Evolutionary conservation across 2,329 filamentous ascomycete genomes (phyloP).

Genomic region (Aspergillus arachidicola): DNA sequence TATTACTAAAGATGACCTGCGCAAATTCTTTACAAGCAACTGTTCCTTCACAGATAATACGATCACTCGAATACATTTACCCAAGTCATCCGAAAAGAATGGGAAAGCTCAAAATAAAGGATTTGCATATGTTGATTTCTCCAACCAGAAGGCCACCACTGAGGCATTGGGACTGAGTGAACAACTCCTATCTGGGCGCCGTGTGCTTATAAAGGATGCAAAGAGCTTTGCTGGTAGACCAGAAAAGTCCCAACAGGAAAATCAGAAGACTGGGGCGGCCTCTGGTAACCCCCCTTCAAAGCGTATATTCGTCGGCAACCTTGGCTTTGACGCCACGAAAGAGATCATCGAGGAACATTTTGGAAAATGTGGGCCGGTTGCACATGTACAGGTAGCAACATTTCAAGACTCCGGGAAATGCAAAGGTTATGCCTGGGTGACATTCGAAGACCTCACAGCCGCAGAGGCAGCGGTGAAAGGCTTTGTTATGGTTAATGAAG

Average conservation of each 20-base stretch:
- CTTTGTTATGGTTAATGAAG: constrained; percentile 66
- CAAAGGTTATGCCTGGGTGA: constrained; percentile 96
- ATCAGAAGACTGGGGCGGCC: constrained; percentile 32
- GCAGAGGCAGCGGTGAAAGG: constrained; percentile 79
- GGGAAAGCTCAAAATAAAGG: constrained; percentile 75
- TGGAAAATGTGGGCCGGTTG: constrained; percentile 78
- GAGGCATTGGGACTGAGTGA: constrained; percentile 87
- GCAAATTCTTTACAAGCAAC: constrained; percentile 76
- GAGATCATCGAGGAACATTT: constrained; percentile 82
- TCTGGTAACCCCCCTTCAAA: constrained; percentile 70
- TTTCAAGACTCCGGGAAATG: constrained; percentile 98
- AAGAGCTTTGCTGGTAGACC: constrained; percentile 90
- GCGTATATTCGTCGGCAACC: constrained; percentile 85
- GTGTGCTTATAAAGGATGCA: constrained; percentile 89
- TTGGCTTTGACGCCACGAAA: constrained; percentile 79
- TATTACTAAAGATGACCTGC: constrained; percentile 72
- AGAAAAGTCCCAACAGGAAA: constrained; percentile 58
- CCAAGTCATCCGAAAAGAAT: constrained; percentile 58
- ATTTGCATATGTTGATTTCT: constrained; percentile 95
- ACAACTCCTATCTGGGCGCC: constrained; percentile 72
- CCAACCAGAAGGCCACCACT: constrained; percentile 66
- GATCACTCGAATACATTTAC: constrained; percentile 85
- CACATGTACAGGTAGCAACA: constrained; percentile 84
- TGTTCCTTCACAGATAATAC: constrained; percentile 66
- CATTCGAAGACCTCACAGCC: constrained; percentile 77